Evolutionary conservation across 2,329 filamentous ascomycete species (phyloP).

Genomic region (Colletotrichum sp.): DNA sequence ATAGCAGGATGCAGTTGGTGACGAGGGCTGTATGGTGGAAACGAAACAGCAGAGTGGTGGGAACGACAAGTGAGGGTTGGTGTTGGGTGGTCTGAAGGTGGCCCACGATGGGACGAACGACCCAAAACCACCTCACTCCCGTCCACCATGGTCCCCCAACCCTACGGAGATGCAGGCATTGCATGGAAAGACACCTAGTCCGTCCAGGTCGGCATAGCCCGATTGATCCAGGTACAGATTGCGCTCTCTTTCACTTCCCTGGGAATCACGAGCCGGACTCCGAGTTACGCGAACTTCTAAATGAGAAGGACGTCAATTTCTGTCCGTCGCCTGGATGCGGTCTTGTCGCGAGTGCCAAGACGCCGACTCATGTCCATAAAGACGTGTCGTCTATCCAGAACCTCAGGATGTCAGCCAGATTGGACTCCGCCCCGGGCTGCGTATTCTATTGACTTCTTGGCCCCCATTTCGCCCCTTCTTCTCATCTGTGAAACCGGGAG

Average conservation of each 20-base stretch:
- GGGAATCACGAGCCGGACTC: neutral
- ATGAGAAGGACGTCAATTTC: neutral
- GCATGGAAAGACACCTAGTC: neutral
- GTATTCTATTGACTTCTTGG: conserved; percentile 1
- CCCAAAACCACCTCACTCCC: neutral
- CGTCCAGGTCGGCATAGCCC: conserved; percentile 4
- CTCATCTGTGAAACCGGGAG: conserved; percentile 1
- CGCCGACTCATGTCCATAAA: neutral
- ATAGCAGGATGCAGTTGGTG: neutral
- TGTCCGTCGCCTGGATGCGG: neutral
- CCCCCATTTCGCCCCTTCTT: conserved; percentile 5
- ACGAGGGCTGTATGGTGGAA: neutral
- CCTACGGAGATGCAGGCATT: neutral
- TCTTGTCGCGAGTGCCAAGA: conserved; percentile 2
- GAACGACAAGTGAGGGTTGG: neutral
- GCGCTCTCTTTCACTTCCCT: neutral
- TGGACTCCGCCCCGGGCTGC: neutral
- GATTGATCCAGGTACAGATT: neutral
- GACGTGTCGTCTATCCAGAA: neutral
- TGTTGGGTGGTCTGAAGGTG: neutral
- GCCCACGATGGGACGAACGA: conserved; percentile 12
- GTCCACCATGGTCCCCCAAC: neutral
- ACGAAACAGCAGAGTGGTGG: neutral
- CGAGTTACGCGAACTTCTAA: neutral
- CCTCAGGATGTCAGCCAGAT: neutral